Evolutionary conservation across 805 yeast genomes (phyloP).

Genomic region (Lipomyces anomalus): DNA sequence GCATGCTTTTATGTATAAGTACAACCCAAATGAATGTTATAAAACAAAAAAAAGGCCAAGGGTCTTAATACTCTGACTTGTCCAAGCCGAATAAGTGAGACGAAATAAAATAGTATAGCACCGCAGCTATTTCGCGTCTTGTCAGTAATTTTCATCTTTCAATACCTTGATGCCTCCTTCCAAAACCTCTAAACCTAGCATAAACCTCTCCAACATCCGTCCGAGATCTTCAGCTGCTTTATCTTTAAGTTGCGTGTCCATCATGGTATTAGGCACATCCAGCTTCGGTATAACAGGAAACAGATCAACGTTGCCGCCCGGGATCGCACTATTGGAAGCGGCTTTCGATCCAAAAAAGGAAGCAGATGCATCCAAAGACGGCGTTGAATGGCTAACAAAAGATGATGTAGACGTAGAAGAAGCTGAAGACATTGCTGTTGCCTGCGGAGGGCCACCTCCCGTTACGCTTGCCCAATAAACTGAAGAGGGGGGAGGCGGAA

Average conservation of each 20-base stretch:
- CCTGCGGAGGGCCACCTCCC: constrained; percentile 5
- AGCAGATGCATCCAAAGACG: neutral
- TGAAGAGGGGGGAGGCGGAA: constrained; percentile 16
- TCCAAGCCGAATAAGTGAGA: no score
- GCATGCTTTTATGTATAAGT: no score
- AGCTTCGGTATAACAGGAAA: constrained; percentile 17
- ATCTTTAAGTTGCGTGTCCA: constrained; percentile 3
- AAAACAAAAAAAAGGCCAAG: no score
- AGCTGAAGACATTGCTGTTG: neutral
- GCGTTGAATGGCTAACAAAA: neutral
- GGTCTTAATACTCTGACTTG: no score
- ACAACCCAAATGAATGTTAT: no score
- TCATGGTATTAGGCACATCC: constrained; percentile 12
- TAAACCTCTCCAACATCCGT: constrained; percentile 10
- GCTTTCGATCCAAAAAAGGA: neutral
- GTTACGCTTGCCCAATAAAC: constrained; percentile 4
- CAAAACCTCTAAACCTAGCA: constrained; percentile 17
- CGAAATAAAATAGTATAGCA: no score
- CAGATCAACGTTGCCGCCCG: constrained; percentile 6
- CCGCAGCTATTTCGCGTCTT: no score
- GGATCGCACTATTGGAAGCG: neutral
- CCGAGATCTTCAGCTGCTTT: constrained; percentile 14
- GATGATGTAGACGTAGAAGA: neutral
- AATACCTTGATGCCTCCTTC: constrained; percentile 19
- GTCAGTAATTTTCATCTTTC: constrained; percentile 14